Percentiles rank a stretch among this genome's conserved stretches.
These are phyloP conservation scores for Diaporthe caulivora DNA, from an alignment of 2,329 filamentous ascomycete species.

Conservation along the genomic window DNA sequence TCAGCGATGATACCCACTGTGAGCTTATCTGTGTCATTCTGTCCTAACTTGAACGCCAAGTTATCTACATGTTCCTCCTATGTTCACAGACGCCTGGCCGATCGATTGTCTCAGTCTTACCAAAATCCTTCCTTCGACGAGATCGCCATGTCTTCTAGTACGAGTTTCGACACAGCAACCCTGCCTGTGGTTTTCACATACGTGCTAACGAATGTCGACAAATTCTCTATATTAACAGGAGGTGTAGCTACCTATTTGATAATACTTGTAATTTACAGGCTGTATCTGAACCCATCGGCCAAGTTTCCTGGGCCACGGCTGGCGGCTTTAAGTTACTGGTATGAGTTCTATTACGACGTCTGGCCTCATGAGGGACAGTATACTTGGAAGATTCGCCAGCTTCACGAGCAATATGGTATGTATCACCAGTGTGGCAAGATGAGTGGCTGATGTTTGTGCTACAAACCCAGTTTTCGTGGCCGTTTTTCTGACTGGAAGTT, in stretches of 20 bases:
- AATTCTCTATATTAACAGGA: not conserved
- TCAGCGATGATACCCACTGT: not conserved
- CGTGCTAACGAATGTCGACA: not conserved
- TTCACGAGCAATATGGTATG: constrained; percentile 10
- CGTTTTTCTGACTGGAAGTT: not conserved
- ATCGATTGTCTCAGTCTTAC: not conserved
- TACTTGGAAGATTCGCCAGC: constrained; percentile 11
- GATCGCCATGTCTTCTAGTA: not conserved
- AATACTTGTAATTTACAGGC: not conserved
- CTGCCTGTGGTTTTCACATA: no score
- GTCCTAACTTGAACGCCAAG: not conserved
- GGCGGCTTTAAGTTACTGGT: constrained; percentile 1
- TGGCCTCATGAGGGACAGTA: constrained; percentile 17
- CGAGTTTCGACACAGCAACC: not conserved
- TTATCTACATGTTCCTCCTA: not conserved
- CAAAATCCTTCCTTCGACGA: not conserved
- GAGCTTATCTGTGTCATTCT: no score
- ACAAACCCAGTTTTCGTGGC: not conserved
- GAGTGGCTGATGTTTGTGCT: no score
- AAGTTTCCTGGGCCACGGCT: constrained; percentile 10
- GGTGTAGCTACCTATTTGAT: not conserved
- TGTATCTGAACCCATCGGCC: not conserved
- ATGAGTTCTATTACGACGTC: constrained; percentile 24
- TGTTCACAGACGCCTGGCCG: no score
- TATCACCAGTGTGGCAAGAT: not conserved